Conservation (phyloP, 140 eudicot species). For the Bidens hawaiensis region DNA sequence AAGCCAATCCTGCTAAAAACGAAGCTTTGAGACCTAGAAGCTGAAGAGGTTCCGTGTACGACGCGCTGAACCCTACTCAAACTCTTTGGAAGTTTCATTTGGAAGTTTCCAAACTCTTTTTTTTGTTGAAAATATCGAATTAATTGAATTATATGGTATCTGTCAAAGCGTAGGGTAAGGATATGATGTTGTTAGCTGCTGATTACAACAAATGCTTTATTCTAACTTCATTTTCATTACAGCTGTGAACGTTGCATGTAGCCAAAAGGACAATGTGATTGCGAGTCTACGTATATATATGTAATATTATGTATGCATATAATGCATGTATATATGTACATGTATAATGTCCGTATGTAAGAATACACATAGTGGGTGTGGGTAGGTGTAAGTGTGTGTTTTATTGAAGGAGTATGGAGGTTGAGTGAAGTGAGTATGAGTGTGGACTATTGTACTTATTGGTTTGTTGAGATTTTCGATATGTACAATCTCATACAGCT, state of each 20-base stretch:
- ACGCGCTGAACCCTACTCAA: too few relatives aligned
- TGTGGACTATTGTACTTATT: conserved; percentile 33
- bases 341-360: not conserved
- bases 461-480: conserved; percentile 43
- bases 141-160: conserved; percentile 1
- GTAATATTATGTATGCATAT: not conserved
- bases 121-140: not conserved
- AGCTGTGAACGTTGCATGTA: conserved; percentile 37
- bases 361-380: conserved; percentile 16
- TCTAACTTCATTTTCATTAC: conserved; percentile 29
- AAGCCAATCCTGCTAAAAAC: too few relatives aligned
- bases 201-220: conserved; percentile 14
- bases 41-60: too few relatives aligned
- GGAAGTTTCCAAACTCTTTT: not conserved
- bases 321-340: not conserved
- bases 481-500: conserved; percentile 34
- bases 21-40: too few relatives aligned
- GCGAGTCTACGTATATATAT: not conserved
- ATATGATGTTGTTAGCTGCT: not conserved
- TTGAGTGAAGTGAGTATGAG: not conserved
- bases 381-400: conserved; percentile 17
- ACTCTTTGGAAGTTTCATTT: too few relatives aligned
- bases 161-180: conserved; percentile 11
- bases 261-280: conserved; percentile 21
- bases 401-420: not conserved